A percentile compares a stretch with the other conserved stretches of the same genome.
Evolutionary conservation across 306 rosid species (phyloP).

Genomic region (Lupinus albus): DNA sequence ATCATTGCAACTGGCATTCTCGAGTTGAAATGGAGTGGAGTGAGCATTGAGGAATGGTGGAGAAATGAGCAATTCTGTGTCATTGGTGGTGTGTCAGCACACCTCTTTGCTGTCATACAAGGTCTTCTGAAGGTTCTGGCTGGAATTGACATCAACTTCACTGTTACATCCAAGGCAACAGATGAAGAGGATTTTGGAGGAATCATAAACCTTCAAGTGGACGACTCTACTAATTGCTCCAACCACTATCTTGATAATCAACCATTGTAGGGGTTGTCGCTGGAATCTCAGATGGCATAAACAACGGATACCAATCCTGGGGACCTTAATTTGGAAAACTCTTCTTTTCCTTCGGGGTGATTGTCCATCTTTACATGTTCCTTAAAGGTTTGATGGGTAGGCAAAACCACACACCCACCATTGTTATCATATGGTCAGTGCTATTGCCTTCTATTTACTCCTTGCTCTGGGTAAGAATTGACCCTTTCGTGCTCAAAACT

Average conservation of each 20-base stretch:
- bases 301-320: constrained; percentile 92
- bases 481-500: constrained; percentile 83
- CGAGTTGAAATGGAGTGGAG: constrained; percentile 98
- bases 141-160: constrained; percentile 89
- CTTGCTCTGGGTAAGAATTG: constrained; percentile 93
- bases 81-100: constrained; percentile 94
- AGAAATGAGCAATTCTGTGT: constrained; percentile 99
- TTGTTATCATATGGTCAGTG: constrained; percentile 93
- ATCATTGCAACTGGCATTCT: constrained; percentile 89
- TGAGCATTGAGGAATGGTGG: constrained; percentile 99
- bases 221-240: constrained; percentile 96
- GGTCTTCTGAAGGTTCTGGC: constrained; percentile 90
- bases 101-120: constrained; percentile 86
- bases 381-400: constrained; percentile 97
- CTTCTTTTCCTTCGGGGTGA: constrained; percentile 96
- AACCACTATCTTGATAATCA: constrained; percentile 83
- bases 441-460: constrained; percentile 95
- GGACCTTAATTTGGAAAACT: constrained; percentile 98
- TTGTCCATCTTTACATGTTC: constrained; percentile 94
- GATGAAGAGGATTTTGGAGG: constrained; percentile 95
- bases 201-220: constrained; percentile 80
- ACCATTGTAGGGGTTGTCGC: constrained; percentile 93
- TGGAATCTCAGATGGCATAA: constrained; percentile 93
- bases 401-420: constrained; percentile 95
- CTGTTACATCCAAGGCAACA: constrained; percentile 86